Evolutionary conservation across 805 yeast species (phyloP).

Genomic region (Sugiyamaella qingdaonensis): DNA sequence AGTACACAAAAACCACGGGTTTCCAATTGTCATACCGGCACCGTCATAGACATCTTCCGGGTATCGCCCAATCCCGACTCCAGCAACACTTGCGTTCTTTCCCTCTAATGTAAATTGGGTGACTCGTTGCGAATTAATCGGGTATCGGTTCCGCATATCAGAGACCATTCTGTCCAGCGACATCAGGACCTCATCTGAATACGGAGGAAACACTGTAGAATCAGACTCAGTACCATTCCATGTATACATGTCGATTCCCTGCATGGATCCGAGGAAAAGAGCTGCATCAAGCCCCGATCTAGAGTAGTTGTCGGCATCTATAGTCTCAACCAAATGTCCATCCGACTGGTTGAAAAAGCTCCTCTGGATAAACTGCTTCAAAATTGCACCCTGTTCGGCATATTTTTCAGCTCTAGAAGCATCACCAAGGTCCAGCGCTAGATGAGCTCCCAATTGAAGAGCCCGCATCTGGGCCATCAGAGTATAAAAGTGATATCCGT

Average conservation of each 20-base stretch:
- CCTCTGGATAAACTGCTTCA: not conserved
- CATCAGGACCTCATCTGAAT: constrained; percentile 28
- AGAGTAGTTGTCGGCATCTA: constrained; percentile 37
- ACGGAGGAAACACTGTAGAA: constrained; percentile 25
- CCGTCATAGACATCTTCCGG: constrained; percentile 92
- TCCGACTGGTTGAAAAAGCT: constrained; percentile 25
- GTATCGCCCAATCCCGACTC: constrained; percentile 80
- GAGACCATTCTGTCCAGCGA: constrained; percentile 56
- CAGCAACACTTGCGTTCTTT: constrained; percentile 28
- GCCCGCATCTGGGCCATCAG: constrained; percentile 70
- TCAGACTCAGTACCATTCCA: constrained; percentile 17
- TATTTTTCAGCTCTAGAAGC: constrained; percentile 1
- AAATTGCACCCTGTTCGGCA: not conserved
- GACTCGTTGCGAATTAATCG: constrained; percentile 49
- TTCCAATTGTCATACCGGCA: constrained; percentile 64
- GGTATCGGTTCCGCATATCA: constrained; percentile 72
- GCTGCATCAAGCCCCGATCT: constrained; percentile 82
- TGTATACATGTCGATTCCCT: constrained; percentile 24
- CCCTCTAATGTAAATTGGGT: constrained; percentile 14
- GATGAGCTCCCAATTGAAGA: constrained; percentile 48
- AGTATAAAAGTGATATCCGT: constrained; percentile 75
- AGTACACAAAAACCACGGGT: constrained; percentile 80
- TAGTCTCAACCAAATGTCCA: constrained; percentile 69
- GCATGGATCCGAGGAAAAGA: constrained; percentile 47
- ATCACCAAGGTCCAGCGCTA: constrained; percentile 32